These are phyloP conservation scores for Angomonas ambiguus DNA, from an alignment of 208 protist species.

Conservation along the genomic window DNA sequence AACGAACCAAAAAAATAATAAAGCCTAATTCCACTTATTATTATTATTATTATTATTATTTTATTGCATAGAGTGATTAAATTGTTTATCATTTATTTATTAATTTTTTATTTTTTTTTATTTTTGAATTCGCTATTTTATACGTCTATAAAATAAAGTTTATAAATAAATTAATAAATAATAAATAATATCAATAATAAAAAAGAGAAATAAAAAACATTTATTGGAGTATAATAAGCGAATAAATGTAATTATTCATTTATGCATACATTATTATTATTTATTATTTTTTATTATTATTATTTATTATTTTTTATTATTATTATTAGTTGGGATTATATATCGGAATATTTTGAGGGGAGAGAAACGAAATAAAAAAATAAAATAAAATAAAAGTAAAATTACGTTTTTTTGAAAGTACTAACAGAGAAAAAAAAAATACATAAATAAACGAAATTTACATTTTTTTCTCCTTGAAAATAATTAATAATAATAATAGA, in stretches of 20 bases:
- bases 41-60: constrained; percentile 6
- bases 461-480: no score
- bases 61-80: neutral
- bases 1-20: no score
- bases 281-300: neutral
- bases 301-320: neutral
- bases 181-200: constrained; percentile 1
- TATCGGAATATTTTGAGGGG: no score
- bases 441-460: no score
- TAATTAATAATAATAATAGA: no score
- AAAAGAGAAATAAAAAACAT: constrained; percentile 3
- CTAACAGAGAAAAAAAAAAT: neutral
- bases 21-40: neutral
- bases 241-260: neutral
- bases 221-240: neutral
- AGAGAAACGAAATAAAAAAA: neutral
- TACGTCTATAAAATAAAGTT: constrained; percentile 6
- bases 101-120: constrained; percentile 11
- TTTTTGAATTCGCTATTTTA: neutral
- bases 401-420: neutral
- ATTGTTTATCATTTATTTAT: neutral
- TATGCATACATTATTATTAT: no score
- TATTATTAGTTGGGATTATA: neutral
- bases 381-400: neutral
- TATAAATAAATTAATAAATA: neutral